phyloP scores from a whole-genome alignment of 2,329 filamentous ascomycete genomes.

The Emergomyces orientalis region DNA sequence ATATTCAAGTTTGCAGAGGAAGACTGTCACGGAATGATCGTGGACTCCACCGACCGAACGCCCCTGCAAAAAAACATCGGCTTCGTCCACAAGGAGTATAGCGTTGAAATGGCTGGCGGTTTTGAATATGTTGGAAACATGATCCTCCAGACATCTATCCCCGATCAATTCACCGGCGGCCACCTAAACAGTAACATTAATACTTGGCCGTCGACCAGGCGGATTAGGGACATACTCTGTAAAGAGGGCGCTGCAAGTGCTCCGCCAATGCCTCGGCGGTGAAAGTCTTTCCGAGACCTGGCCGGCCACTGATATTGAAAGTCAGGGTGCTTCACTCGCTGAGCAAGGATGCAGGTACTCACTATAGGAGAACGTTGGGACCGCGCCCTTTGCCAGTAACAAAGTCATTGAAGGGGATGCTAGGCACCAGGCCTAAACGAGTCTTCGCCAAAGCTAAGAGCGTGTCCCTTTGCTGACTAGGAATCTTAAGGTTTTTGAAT shows the following conservation, averaged over 20 bases:
- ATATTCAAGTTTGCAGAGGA: constrained; percentile 34
- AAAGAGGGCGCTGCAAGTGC: too few relatives aligned
- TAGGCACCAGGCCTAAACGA: constrained; percentile 16
- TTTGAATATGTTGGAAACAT: constrained; percentile 17
- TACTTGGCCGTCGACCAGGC: constrained; percentile 8
- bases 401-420: constrained; percentile 22
- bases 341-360: constrained; percentile 6
- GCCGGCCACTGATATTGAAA: constrained; percentile 15
- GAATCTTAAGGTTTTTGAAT: constrained; percentile 19
- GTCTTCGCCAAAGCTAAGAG: constrained; percentile 13
- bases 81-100: constrained; percentile 35
- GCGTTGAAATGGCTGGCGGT: too few relatives aligned
- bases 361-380: constrained; percentile 41
- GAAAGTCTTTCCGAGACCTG: constrained; percentile 27
- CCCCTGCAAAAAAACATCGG: constrained; percentile 29
- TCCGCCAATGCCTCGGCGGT: constrained; percentile 30
- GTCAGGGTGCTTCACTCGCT: constrained; percentile 1
- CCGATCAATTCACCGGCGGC: constrained; percentile 16
- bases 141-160: neutral
- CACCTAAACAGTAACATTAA: constrained; percentile 12
- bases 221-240: too few relatives aligned
- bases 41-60: constrained; percentile 17
- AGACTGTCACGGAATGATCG: constrained; percentile 26
- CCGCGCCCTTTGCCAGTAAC: constrained; percentile 33
- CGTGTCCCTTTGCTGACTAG: constrained; percentile 16